These are phyloP conservation scores for Pseudogymnoascus sp. DNA, from an alignment of 2,329 filamentous ascomycete species.

Conservation along the genomic window DNA sequence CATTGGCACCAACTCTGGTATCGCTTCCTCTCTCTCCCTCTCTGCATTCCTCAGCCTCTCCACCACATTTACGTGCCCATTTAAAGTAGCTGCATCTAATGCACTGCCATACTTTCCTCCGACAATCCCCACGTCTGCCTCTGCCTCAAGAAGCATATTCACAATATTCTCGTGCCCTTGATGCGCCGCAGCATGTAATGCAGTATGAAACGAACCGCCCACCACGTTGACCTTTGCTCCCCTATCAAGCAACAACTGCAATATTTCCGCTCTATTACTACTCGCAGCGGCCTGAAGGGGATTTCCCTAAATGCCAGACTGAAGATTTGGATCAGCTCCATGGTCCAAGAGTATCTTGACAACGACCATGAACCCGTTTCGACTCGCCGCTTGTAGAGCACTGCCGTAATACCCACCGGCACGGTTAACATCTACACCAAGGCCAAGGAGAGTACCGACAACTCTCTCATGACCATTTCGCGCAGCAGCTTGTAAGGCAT, in stretches of 20 bases:
- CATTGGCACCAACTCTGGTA: not conserved
- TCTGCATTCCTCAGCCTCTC: not conserved
- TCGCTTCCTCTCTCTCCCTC: not conserved
- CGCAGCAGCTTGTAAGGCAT: not conserved
- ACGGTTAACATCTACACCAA: not conserved
- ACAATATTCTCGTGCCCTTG: not conserved
- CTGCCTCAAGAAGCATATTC: not conserved
- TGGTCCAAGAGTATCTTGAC: not conserved
- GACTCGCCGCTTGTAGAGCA: constrained; percentile 3
- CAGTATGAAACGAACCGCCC: not conserved
- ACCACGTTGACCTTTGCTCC: constrained; percentile 12
- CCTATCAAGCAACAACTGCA: constrained; percentile 14
- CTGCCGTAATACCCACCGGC: not conserved
- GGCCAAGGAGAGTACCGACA: not conserved
- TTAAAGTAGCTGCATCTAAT: not conserved
- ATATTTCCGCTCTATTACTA: constrained; percentile 9
- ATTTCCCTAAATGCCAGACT: not conserved
- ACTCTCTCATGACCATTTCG: not conserved
- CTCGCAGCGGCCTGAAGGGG: not conserved
- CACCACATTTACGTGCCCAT: not conserved
- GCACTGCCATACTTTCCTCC: not conserved
- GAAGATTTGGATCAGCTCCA: not conserved
- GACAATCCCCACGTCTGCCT: not conserved
- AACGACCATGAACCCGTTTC: not conserved
- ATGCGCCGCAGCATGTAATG: not conserved